These are phyloP conservation scores for Caryopteris hybrid DNA, from an alignment of 305 asterid genomes.

Conservation along the genomic window DNA sequence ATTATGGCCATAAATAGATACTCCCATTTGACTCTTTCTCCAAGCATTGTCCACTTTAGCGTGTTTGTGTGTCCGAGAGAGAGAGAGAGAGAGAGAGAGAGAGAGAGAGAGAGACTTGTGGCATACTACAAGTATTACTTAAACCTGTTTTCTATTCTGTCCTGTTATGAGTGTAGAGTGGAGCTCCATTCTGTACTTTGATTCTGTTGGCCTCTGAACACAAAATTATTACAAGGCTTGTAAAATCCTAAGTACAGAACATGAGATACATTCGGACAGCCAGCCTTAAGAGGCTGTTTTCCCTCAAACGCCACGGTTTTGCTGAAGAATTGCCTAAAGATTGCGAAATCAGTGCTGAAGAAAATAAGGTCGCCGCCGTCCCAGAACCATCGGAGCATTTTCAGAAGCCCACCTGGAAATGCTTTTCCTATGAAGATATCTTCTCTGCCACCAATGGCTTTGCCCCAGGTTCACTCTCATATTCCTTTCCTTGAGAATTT, in stretches of 20 bases:
- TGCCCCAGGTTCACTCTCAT: conserved; percentile 47
- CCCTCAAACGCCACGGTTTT: conserved; percentile 51
- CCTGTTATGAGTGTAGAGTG: conserved; percentile 21
- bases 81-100: background rate
- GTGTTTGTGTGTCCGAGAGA: background rate
- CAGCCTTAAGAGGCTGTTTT: conserved; percentile 83
- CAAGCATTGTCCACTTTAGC: background rate
- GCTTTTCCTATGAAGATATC: conserved; percentile 73
- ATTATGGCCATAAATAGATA: conserved; percentile 13
- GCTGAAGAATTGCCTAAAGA: conserved; percentile 43
- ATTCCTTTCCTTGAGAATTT: background rate
- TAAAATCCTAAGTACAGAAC: background rate
- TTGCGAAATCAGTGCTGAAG: conserved; percentile 21
- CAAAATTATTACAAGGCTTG: conserved; percentile 2
- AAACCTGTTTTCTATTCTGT: conserved; percentile 20
- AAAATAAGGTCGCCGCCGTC: background rate
- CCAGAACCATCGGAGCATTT: conserved; percentile 24
- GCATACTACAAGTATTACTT: background rate
- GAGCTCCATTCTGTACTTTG: conserved; percentile 24
- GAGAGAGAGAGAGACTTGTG: background rate
- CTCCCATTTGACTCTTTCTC: conserved; percentile 29
- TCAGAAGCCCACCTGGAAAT: conserved; percentile 78
- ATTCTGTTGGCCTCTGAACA: conserved; percentile 19
- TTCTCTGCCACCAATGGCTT: conserved; percentile 78
- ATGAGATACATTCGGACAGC: conserved; percentile 83